Base-by-base conservation (phyloP, 345 rosid species). In the Psidium friedrichsthalianum region DNA sequence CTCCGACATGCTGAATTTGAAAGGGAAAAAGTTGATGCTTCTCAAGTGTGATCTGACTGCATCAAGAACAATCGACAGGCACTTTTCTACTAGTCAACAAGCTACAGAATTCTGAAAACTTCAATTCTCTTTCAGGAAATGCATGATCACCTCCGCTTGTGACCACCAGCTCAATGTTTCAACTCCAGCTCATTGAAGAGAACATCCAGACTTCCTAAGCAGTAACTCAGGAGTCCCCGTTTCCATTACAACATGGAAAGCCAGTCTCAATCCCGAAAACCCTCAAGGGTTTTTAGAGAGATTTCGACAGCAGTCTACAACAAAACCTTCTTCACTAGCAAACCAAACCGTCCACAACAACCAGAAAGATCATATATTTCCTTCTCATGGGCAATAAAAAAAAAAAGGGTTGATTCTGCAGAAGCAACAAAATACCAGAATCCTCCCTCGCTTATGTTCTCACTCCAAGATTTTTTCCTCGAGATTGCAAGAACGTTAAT, bases 1-100 rank as follows among this genome's bases (percentile, higher is more conserved):
- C 86, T 92, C 97, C 27, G 91, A 93, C 95, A 94, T 92, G 86
- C 80, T 36, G 80, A 40, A 69, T 69, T 32, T 12, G 47, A 18
- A 36, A 69, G 44, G 47, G 5, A 36, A 52, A 27, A 5, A 27
- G 84, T 52, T 18, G 8, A 36, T 69, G 80, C 80, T 69, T 69
- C 80, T 69, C 80, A 69, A 69, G 47, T 69, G 40, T 69, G 80
- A 69, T 69, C 80, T 69, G 44, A 69, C 2, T 18, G 80, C 80
- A 36, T 18, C 47, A 69, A 69, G 47, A 69, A 21, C 80, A 36
- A 69, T 69, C 47, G 18, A 20, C 40, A 69, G 80, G 40, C 80
- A 69, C 80, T 36, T 36, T 36, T 7, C 12, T 69, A 4, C 47
- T 18, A 69, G 36, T 36, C 47, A 36, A 69, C 80, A 36, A 69